Evolutionary conservation across 2,329 filamentous ascomycete species (phyloP).

Genomic region (Kalmusia sp.): DNA sequence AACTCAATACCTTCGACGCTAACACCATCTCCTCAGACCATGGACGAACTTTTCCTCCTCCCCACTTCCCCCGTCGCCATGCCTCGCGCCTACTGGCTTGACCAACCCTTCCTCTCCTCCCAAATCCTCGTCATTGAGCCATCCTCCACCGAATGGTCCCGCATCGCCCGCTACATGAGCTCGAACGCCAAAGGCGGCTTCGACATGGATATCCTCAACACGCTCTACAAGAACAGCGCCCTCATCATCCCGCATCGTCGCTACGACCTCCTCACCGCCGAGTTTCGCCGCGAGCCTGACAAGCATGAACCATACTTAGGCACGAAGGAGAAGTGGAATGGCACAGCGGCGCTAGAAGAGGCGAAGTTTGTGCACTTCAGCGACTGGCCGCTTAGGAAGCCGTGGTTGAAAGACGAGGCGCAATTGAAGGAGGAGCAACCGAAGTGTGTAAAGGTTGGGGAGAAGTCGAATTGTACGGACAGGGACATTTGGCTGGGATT

Average conservation of each 20-base stretch:
- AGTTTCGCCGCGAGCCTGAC: conserved; percentile 57
- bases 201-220: conserved; percentile 71
- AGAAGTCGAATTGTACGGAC: not conserved
- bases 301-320: conserved; percentile 58
- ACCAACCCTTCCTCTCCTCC: conserved; percentile 58
- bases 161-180: conserved; percentile 24
- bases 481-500: conserved; percentile 4
- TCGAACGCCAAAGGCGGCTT: conserved; percentile 39
- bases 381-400: conserved; percentile 8
- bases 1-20: not conserved
- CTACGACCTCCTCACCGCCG: conserved; percentile 64
- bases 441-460: not conserved
- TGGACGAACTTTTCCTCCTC: conserved; percentile 73
- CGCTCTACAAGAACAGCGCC: conserved; percentile 61
- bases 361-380: conserved; percentile 72
- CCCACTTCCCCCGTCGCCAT: conserved; percentile 66
- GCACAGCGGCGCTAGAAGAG: conserved; percentile 58
- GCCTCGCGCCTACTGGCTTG: conserved; percentile 72
- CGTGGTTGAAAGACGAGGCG: conserved; percentile 2
- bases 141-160: conserved; percentile 56
- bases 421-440: not conserved
- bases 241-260: conserved; percentile 57
- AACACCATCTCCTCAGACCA: conserved; percentile 28
- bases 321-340: conserved; percentile 60
- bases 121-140: conserved; percentile 67